Percentiles rank a stretch among this genome's conserved stretches.
Conservation (phyloP, 371 early-diverging fungal species). For the Chytridium lagenaria region DNA sequence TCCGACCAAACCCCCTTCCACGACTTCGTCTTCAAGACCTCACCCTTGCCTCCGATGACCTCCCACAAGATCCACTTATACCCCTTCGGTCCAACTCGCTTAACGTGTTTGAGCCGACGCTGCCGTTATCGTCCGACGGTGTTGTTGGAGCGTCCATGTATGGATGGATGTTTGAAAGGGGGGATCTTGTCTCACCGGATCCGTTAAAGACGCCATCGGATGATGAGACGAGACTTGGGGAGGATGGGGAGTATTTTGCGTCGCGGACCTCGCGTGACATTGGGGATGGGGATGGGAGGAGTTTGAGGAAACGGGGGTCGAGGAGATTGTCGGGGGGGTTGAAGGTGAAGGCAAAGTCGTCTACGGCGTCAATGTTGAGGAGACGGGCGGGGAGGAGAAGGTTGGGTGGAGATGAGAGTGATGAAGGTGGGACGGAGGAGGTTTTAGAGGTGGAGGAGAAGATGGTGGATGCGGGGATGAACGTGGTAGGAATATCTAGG, state of each 20-base stretch:
- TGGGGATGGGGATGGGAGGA: neutral
- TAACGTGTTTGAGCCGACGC: neutral
- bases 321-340: neutral
- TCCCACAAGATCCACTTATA: neutral
- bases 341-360: neutral
- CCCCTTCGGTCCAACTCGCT: neutral
- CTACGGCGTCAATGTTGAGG: neutral
- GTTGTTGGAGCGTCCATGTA: neutral
- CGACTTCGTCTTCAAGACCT: neutral
- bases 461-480: neutral
- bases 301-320: neutral
- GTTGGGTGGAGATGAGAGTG: neutral
- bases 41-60: neutral
- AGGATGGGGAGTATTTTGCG: neutral
- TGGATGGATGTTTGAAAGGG: neutral
- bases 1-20: neutral
- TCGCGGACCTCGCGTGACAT: neutral
- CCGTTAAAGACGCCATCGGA: neutral
- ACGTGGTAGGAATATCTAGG: neutral
- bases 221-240: neutral
- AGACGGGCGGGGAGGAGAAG: neutral
- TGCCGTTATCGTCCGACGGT: neutral
- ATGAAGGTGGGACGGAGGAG: neutral
- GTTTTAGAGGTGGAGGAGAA: neutral
- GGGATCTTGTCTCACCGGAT: neutral